phyloP scores from a whole-genome alignment of 768 basidiomycete genomes.

The Kwoniella bestiolae region DNA sequence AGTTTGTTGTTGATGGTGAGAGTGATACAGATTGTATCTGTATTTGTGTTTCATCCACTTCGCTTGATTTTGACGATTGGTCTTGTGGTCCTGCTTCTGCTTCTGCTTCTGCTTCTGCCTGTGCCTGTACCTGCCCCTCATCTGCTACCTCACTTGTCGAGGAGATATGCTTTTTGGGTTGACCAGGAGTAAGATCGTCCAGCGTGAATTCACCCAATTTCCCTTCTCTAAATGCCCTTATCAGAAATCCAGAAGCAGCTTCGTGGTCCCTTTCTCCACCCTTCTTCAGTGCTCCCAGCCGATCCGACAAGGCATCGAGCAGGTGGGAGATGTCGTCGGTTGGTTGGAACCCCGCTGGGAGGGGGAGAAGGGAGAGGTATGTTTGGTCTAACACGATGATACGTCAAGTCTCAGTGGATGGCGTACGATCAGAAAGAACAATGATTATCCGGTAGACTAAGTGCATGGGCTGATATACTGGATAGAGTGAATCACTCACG shows the following conservation, averaged over 20 bases:
- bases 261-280: constrained; percentile 73
- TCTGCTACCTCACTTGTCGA: neutral
- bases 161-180: neutral
- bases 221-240: constrained; percentile 79
- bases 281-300: constrained; percentile 80
- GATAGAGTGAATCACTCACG: too few species aligned
- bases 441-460: too few species aligned
- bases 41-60: neutral
- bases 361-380: constrained; percentile 34
- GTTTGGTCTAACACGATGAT: constrained; percentile 22
- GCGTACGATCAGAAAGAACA: too few species aligned
- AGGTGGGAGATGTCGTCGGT: constrained; percentile 69
- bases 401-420: too few species aligned
- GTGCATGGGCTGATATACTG: too few species aligned
- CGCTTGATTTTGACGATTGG: neutral
- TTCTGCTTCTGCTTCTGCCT: neutral
- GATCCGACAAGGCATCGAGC: constrained; percentile 68
- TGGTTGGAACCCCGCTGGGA: constrained; percentile 64
- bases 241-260: constrained; percentile 78
- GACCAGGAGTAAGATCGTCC: constrained; percentile 44
- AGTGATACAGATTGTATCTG: neutral
- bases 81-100: neutral
- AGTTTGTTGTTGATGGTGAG: neutral
- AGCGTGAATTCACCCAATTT: constrained; percentile 56
- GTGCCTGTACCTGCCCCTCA: too few species aligned